Base-by-base conservation (phyloP, 257 asterid species). In the Paulownia fortunei region DNA sequence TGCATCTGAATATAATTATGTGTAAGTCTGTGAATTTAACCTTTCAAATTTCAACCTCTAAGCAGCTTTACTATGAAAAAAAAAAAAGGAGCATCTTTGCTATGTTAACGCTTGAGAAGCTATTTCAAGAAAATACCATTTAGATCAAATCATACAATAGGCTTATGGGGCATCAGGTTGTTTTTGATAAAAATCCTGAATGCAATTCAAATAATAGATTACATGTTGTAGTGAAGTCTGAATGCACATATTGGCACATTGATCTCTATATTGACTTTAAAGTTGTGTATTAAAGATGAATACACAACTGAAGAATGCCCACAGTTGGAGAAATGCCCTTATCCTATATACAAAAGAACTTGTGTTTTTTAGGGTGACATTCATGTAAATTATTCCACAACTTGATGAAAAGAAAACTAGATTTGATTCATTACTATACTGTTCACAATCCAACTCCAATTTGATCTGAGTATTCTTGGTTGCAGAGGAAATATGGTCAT, bases 321-420 rank as follows among this genome's bases (percentile, higher is more conserved):
- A 12, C 36, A 30, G 36, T 30, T 4, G 4, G 36, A 30, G 36
- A 30, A 30, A 30, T 30, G 2, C 36, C 36, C 36, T 30, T 30
- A 1, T 30, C 36, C 36, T 30, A 1, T 30, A 30, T n/a, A n/a
- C n/a, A n/a, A n/a, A n/a, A n/a, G n/a, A n/a, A n/a, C n/a, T n/a
- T n/a, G n/a, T n/a, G n/a, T n/a, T 6, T 58, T 4, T 16, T 15
- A 2, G 5, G 51, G 34, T 10, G 18, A 62, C 37, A 61, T 11
- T 42, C 41, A 63, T 63, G 41, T 62, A 47, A 49, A 47, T 41
- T 42, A 39, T 79, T 18, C 74, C 41, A 65, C 65, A 63, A 41
- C 39, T 30, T 4, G 37, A 19, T 19, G 37, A 42, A 36, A 41
- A 24, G 66, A 54, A 65, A 64, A 52, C 27, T 19, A 67, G 8